A percentile compares a stretch with the other conserved stretches of the same genome.
Conservation (phyloP, 108 stramenopile species). For the Nitzschia sp. region DNA sequence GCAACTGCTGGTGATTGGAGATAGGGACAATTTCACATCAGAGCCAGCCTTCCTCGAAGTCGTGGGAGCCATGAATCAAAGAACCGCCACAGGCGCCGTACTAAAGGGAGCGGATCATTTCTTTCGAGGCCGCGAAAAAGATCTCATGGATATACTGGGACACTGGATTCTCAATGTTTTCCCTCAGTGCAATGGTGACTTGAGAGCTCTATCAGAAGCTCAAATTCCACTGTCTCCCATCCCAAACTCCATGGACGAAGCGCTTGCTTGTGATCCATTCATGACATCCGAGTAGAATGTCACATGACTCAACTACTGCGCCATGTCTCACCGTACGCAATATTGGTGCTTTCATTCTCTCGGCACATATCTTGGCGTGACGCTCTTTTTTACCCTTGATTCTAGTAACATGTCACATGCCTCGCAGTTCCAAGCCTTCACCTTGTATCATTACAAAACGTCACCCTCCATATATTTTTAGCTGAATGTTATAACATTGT, state of each 20-base stretch:
- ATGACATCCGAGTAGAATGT: no score
- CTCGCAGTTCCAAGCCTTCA: no score
- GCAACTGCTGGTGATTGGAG: conserved; percentile 45
- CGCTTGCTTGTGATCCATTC: conserved; percentile 2
- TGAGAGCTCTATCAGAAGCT: conserved; percentile 8
- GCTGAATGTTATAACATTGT: no score
- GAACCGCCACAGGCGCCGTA: conserved; percentile 41
- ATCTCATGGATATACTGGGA: conserved; percentile 53
- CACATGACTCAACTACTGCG: no score
- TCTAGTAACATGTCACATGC: no score
- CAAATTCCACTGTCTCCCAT: conserved; percentile 17
- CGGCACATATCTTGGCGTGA: no score
- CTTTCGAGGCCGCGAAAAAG: conserved; percentile 50
- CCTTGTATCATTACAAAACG: no score
- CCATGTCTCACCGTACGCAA: no score
- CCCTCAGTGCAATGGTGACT: conserved; percentile 32
- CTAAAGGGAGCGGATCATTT: conserved; percentile 55
- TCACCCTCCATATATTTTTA: no score
- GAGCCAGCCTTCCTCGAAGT: conserved; percentile 37
- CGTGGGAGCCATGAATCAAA: conserved; percentile 31
- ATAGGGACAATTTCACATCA: conserved; percentile 56
- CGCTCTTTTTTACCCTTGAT: no score
- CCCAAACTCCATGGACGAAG: conserved; percentile 13
- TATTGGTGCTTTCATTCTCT: no score
- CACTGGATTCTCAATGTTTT: conserved; percentile 36